Conservation (phyloP, 129 eudicot genomes). For the Tagetes patula region DNA sequence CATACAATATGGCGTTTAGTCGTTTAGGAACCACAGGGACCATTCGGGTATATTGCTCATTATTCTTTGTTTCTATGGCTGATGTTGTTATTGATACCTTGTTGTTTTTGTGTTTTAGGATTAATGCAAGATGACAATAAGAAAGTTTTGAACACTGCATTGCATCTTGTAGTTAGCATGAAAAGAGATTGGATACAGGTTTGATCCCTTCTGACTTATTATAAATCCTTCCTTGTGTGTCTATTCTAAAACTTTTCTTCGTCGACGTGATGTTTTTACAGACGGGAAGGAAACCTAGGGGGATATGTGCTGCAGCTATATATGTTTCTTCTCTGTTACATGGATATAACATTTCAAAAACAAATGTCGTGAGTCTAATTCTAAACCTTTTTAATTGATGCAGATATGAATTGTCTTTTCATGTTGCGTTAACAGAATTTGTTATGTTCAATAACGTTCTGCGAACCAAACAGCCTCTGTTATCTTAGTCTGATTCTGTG, state of each 20-base stretch:
- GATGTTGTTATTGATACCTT: slow-evolving; percentile 6
- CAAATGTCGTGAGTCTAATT: slow-evolving; percentile 53
- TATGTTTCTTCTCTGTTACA: slow-evolving; percentile 57
- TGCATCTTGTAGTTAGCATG: slow-evolving; percentile 61
- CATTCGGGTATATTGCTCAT: background rate
- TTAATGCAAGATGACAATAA: slow-evolving; percentile 39
- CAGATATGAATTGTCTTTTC: background rate
- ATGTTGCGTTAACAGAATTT: background rate
- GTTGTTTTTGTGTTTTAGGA: slow-evolving; percentile 31
- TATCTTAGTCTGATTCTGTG: background rate
- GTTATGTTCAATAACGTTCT: background rate
- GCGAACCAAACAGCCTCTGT: background rate
- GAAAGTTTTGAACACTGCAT: slow-evolving; percentile 53
- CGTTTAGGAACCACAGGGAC: background rate
- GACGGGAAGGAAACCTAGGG: slow-evolving; percentile 88
- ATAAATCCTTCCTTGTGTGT: background rate
- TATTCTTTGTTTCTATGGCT: slow-evolving; percentile 16
- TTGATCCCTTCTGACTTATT: slow-evolving; percentile 7
- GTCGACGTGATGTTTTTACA: slow-evolving; percentile 23
- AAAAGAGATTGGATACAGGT: slow-evolving; percentile 90
- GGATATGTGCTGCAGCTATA: slow-evolving; percentile 84
- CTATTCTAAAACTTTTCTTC: slow-evolving; percentile 11
- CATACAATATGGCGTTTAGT: background rate
- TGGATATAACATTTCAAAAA: slow-evolving; percentile 53
- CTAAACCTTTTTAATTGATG: background rate